These are phyloP conservation scores for Hydrangea macrophylla DNA, from an alignment of 148 eudicot genomes.

Conservation along the genomic window DNA sequence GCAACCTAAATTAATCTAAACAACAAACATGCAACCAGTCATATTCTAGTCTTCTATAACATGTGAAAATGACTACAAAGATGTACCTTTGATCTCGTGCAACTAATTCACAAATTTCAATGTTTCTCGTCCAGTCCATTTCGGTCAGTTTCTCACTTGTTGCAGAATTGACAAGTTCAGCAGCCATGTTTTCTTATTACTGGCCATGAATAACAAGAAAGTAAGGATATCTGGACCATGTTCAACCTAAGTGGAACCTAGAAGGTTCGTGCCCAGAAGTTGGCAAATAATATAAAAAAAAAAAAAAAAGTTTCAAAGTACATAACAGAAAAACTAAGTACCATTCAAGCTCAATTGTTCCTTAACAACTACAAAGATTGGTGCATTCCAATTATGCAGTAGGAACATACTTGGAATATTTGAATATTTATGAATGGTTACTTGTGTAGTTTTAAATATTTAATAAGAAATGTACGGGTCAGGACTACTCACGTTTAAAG, in stretches of 20 bases:
- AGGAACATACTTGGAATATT: too few species aligned
- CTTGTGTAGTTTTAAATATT: too few species aligned
- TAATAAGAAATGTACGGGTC: too few species aligned
- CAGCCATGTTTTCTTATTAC: slow-evolving; percentile 43
- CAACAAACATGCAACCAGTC: not conserved
- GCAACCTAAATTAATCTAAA: slow-evolving; percentile 2
- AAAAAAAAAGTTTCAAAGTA: too few species aligned
- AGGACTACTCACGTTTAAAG: too few species aligned
- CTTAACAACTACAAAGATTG: too few species aligned
- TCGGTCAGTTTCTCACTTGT: slow-evolving; percentile 84
- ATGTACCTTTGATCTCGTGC: slow-evolving; percentile 71
- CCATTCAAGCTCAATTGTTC: too few species aligned
- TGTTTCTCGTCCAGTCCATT: slow-evolving; percentile 85
- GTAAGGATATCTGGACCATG: not conserved
- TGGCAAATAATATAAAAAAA: not conserved
- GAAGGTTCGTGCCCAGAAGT: not conserved
- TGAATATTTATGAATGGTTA: too few species aligned
- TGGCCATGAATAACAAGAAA: not conserved
- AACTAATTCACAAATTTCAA: slow-evolving; percentile 87
- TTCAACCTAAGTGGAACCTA: not conserved
- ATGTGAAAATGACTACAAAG: not conserved
- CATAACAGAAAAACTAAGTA: too few species aligned
- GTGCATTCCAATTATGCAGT: too few species aligned
- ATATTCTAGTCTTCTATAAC: not conserved
- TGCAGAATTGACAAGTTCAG: slow-evolving; percentile 77